Percentiles rank a stretch among this genome's conserved stretches.
These are phyloP conservation scores for Trichophyton schoenleinii DNA, from an alignment of 2,329 filamentous ascomycete species.

Conservation along the genomic window DNA sequence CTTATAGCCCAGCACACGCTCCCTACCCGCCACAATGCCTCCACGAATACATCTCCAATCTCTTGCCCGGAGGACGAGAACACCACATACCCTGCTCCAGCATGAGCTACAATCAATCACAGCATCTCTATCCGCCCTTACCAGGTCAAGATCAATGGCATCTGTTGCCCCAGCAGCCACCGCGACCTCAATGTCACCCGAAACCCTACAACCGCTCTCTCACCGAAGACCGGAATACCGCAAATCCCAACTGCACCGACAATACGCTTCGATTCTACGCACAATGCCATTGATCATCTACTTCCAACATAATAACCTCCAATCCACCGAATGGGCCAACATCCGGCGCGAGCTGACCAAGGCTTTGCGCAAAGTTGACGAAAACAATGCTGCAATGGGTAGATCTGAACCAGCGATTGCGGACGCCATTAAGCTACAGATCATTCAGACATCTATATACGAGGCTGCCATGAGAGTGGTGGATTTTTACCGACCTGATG, in stretches of 20 bases:
- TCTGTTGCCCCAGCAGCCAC: constrained; percentile 31
- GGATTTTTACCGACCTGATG: constrained; percentile 60
- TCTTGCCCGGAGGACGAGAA: constrained; percentile 15
- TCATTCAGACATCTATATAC: constrained; percentile 82
- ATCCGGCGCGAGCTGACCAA: constrained; percentile 56
- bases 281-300: constrained; percentile 75
- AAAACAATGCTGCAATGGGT: constrained; percentile 49
- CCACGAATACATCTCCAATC: constrained; percentile 38
- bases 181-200: constrained; percentile 14
- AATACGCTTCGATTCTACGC: constrained; percentile 78
- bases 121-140: constrained; percentile 3
- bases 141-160: constrained; percentile 8
- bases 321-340: constrained; percentile 60
- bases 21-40: constrained; percentile 35
- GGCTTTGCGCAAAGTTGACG: constrained; percentile 52
- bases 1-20: background rate
- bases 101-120: constrained; percentile 19
- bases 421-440: constrained; percentile 60
- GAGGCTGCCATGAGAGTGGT: constrained; percentile 70
- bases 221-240: constrained; percentile 75
- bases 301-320: constrained; percentile 70
- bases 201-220: constrained; percentile 62
- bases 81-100: constrained; percentile 18
- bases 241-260: constrained; percentile 76
- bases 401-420: constrained; percentile 36